Base-by-base conservation (phyloP, 371 early-diverging fungal genomes). In the Lichtheimia hyalospora region DNA sequence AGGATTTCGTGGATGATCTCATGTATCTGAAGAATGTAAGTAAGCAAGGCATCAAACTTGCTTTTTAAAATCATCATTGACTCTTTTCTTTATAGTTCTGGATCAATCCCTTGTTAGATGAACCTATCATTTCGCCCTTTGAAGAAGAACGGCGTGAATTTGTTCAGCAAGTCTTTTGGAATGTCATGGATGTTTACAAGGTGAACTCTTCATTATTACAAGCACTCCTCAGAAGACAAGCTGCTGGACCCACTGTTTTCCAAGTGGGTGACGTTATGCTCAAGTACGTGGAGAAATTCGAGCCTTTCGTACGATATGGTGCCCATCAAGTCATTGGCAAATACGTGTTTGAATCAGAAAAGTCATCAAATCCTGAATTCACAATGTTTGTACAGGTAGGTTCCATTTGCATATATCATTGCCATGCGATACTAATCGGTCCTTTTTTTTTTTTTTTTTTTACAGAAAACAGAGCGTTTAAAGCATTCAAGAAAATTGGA, bases 191-290 rank as follows among this genome's bases (percentile, higher is more conserved):
- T 16, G 73, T 97, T 7, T 71, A 87, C 55, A 64, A 72, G 10
- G 85, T 90, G 63, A 95, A 92, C 68, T 62, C 83, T 7, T 77
- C 72, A 58, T 68, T 97, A 6, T 78, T 84, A 3, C 72, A 77
- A 25, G 86, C 86, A 8, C 70, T 96, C 43, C 66, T 84, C 42
- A 67, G 73, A 27, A 81, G 94, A 16, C 96, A 96, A 69, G 78
- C 85, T 53, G 82, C 86, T 41, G 69, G 71, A 48, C 75, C 74
- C 27, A 74, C 93, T 10, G 89, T 95, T 16, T 96, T 96, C 62
- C 83, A 86, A 62, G 80, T 97, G 21, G 96, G 96, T 39, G 96
- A 96, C 66, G 86, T 95, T 20, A 85, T 97, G 65, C 58, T 91
- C 41, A 73, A 79, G 27, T 84, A 89, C 62, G 88, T 90, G 2